A percentile compares a stretch with the other conserved stretches of the same genome.
Evolutionary conservation across 139 green algal genomes (phyloP).

Genomic region (Diplosphaera chodatii): DNA sequence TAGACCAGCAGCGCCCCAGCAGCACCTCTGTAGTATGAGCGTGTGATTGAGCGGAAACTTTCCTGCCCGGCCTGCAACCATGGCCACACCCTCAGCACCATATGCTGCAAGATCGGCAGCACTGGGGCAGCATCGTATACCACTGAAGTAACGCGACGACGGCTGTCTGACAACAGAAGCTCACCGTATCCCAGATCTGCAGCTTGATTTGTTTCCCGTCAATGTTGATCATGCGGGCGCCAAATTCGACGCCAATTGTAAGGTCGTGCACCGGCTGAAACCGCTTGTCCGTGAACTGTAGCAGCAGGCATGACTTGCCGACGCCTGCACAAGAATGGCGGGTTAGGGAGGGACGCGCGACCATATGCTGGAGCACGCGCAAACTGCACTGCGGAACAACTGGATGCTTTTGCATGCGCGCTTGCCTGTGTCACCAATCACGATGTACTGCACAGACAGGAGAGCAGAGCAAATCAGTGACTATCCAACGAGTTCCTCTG

Average conservation of each 20-base stretch:
- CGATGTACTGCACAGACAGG: constrained; percentile 93
- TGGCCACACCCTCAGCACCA: too few relatives aligned
- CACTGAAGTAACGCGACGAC: too few relatives aligned
- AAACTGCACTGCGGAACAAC: neutral
- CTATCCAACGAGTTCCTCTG: neutral
- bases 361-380: too few relatives aligned
- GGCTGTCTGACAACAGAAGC: neutral
- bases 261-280: constrained; percentile 94
- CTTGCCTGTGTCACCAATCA: constrained; percentile 70
- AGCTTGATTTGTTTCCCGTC: constrained; percentile 98
- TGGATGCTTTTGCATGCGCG: too few relatives aligned
- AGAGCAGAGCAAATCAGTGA: neutral
- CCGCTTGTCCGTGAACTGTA: constrained; percentile 99
- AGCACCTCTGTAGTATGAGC: constrained; percentile 97
- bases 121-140: too few relatives aligned
- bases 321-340: constrained; percentile 89
- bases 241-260: constrained; percentile 93
- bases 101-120: too few relatives aligned
- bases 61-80: constrained; percentile 86
- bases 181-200: constrained; percentile 94
- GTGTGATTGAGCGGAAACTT: constrained; percentile 96
- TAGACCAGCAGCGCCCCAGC: constrained; percentile 98
- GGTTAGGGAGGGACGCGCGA: too few relatives aligned
- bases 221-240: constrained; percentile 97
- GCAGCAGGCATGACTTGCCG: constrained; percentile 97